phyloP scores from a whole-genome alignment of 176 grass and related monocot species.

The Oryza meridionalis region DNA sequence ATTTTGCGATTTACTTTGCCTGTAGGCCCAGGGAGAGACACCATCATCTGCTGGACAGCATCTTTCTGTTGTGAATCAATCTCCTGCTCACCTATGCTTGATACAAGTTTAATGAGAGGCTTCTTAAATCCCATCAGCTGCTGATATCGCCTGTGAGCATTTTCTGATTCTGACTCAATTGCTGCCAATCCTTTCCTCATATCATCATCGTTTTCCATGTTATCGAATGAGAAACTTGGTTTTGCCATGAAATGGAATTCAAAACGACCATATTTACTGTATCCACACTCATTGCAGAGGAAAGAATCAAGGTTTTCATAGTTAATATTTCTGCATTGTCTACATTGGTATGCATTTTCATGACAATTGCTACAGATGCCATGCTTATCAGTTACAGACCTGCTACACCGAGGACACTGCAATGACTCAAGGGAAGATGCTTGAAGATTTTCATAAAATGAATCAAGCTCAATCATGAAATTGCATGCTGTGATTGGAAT shows the following conservation, averaged over 20 bases:
- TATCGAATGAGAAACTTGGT: conserved; percentile 97
- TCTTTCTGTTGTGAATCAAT: conserved; percentile 96
- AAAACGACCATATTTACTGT: conserved; percentile 99
- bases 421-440: conserved; percentile 98
- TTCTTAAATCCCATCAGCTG: conserved; percentile 98
- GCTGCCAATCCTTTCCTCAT: conserved; percentile 97
- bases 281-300: conserved; percentile 99
- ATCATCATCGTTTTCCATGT: conserved; percentile 98
- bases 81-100: conserved; percentile 95
- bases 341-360: conserved; percentile 99
- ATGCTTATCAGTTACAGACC: conserved; percentile 95
- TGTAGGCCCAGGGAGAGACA: conserved; percentile 95
- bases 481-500: conserved; percentile 98
- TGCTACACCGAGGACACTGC: conserved; percentile 95
- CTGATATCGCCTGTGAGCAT: conserved; percentile 97
- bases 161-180: conserved; percentile 96
- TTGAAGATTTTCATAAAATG: conserved; percentile 98
- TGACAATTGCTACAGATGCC: conserved; percentile 97
- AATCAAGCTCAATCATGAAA: conserved; percentile 99
- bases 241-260: conserved; percentile 99
- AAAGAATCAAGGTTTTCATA: conserved; percentile 99
- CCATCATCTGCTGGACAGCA: conserved; percentile 99
- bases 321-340: conserved; percentile 97
- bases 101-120: conserved; percentile 93
- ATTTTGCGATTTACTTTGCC: conserved; percentile 98